Evolutionary conservation across 2,329 filamentous ascomycete genomes (phyloP), one percentile per base, ranked within the genome.

Genomic region (Uncinocarpus reesii): DNA sequence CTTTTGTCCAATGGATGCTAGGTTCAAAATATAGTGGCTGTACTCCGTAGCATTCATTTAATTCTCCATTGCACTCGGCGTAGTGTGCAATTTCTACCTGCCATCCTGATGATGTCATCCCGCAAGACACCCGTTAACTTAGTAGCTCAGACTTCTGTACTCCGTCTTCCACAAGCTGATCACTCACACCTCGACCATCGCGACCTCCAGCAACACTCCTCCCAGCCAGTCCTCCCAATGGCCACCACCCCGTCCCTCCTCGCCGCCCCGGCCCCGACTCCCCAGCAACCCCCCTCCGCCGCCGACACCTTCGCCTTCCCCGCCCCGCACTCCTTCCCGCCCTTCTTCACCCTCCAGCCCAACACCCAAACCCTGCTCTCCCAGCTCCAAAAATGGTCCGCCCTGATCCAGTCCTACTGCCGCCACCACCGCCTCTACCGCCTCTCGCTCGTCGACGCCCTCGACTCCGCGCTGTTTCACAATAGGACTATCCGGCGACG

Each of bases 391-490:
- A 89, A 89, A 68, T 98, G 92, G 92, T 81, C 84, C n/a, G 67
- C 78, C 26, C 78, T 95, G 13, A 79, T 96, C 61, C 86, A 88
- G 52, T 68, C 81, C 61, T 95, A 94, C 80, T 86, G 84, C 67
- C 79, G 80, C 0, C 77, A 86, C 68, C 75, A 90, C 71, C 80
- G 79, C 57, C 71, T 89, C 61, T 95, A 81, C 72, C 79, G 79
- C 48, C 78, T 96, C 48, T 76, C 81, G 3, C 72, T 94, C 31
- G 71, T 78, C 47, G 72, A 80, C 35, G 70, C 77, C 10, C 65
- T 81, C 41, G 73, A 78, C 51, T 74, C 77, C 0, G 77, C 74
- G 0, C 67, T 81, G 2, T 82, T 81, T 66, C 60, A 69, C 57
- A 79, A 79, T 59, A 45, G 56, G 13, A 45, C 57, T 34, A 56